A percentile compares a stretch with the other conserved stretches of the same genome.
phyloP scores from a whole-genome alignment of 495 filamentous ascomycete species.

The Apiosordaria backusii region DNA sequence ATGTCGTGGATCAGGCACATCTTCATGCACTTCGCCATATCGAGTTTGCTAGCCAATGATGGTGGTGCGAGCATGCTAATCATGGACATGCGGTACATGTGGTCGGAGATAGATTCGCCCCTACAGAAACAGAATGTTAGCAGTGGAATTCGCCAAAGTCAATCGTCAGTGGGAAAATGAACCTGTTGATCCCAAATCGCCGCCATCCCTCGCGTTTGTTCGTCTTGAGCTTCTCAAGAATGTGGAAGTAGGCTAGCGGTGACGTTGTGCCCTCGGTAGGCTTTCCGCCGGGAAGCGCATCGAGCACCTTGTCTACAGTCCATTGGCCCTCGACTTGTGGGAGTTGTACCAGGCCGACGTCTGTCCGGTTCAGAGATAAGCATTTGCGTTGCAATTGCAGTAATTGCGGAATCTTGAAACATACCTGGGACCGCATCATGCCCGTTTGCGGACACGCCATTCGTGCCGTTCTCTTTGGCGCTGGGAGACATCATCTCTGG shows the following conservation, averaged over 20 bases:
- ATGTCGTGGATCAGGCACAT: slow-evolving; percentile 97
- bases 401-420: background rate
- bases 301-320: slow-evolving; percentile 50
- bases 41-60: slow-evolving; percentile 61
- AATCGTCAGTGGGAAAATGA: background rate
- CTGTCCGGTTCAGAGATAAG: slow-evolving; percentile 5
- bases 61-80: slow-evolving; percentile 91
- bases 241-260: slow-evolving; percentile 87
- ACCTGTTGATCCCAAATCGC: slow-evolving; percentile 71
- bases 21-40: slow-evolving; percentile 80
- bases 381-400: background rate
- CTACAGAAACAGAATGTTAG: slow-evolving; percentile 23
- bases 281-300: slow-evolving; percentile 40
- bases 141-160: background rate
- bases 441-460: slow-evolving; percentile 4
- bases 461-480: slow-evolving; percentile 11
- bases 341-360: slow-evolving; percentile 31
- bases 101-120: slow-evolving; percentile 87
- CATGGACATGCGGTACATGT: slow-evolving; percentile 99
- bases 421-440: background rate
- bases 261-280: slow-evolving; percentile 61
- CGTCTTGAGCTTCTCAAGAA: slow-evolving; percentile 89
- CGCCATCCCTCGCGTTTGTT: slow-evolving; percentile 95
- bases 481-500: slow-evolving; percentile 14
- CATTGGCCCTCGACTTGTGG: slow-evolving; percentile 40